A percentile compares a stretch with the other conserved stretches of the same genome.
phyloP scores from a whole-genome alignment of 345 rosid species.

The Carallia brachiata region DNA sequence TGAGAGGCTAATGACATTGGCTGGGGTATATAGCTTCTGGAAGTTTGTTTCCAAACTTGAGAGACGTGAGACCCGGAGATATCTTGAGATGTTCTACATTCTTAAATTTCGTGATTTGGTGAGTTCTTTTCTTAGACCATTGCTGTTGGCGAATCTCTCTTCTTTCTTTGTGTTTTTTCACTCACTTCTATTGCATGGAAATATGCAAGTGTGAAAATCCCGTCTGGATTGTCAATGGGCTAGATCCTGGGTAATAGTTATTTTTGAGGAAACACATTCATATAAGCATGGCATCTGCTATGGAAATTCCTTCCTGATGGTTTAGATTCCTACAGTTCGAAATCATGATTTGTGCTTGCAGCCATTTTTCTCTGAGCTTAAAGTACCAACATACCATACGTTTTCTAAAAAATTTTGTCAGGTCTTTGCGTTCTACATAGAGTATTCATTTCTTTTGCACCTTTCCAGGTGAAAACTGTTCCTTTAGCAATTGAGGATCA shows the following conservation, averaged over 20 bases:
- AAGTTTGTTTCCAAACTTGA: conserved; percentile 86
- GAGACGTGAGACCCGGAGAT: conserved; percentile 84
- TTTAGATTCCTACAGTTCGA: too few species aligned
- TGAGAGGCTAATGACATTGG: conserved; percentile 84
- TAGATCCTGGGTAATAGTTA: background rate
- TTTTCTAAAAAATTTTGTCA: background rate
- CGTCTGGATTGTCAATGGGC: too few species aligned
- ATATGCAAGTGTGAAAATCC: too few species aligned
- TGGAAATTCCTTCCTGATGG: too few species aligned
- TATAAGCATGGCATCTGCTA: too few species aligned
- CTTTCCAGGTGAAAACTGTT: conserved; percentile 72
- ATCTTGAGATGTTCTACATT: conserved; percentile 98
- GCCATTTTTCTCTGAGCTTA: background rate
- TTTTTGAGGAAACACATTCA: background rate
- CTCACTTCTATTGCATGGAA: background rate
- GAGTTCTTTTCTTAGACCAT: conserved; percentile 14
- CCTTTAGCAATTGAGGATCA: conserved; percentile 62
- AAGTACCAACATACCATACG: background rate
- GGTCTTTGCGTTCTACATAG: background rate
- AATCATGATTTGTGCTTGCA: too few species aligned
- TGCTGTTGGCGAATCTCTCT: background rate
- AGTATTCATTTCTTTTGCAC: background rate
- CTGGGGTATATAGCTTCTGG: conserved; percentile 98
- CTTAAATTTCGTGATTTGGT: conserved; percentile 95
- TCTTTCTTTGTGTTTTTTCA: background rate